Percentiles rank a stretch among this genome's conserved stretches.
Evolutionary conservation across 352 stramenopile species (phyloP).

Genomic region (Phytophthora chlamydospora): DNA sequence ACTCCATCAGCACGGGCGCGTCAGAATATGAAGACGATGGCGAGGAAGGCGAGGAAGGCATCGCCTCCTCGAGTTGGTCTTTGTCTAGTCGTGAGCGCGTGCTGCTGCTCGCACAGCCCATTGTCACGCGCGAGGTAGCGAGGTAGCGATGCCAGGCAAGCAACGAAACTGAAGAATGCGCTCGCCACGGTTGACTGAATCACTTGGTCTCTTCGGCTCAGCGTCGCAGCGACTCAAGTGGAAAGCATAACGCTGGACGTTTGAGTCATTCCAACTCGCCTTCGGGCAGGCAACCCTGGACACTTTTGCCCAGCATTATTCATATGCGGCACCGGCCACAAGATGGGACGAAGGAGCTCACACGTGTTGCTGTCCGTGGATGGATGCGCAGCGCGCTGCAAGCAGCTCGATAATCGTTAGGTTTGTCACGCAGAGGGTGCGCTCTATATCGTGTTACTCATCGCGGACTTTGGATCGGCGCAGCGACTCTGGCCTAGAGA

Average conservation of each 20-base stretch:
- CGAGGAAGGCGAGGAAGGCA: slow-evolving; percentile 21
- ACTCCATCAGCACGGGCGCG: slow-evolving; percentile 30
- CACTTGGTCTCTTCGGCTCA: not conserved
- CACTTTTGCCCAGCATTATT: slow-evolving; percentile 11
- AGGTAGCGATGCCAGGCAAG: slow-evolving; percentile 2
- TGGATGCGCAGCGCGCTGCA: not conserved
- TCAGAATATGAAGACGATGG: slow-evolving; percentile 32
- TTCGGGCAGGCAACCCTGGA: slow-evolving; percentile 18
- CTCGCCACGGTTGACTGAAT: not conserved
- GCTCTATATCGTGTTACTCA: slow-evolving; percentile 36
- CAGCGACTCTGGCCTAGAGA: slow-evolving; percentile 7
- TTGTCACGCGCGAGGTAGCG: slow-evolving; percentile 10
- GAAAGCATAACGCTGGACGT: slow-evolving; percentile 22
- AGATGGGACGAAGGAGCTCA: slow-evolving; percentile 13
- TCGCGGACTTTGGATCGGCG: slow-evolving; percentile 10
- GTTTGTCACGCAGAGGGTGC: slow-evolving; percentile 3
- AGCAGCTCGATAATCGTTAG: not conserved
- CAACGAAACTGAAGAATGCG: slow-evolving; percentile 7
- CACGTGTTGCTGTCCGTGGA: slow-evolving; percentile 1
- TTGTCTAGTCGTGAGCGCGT: slow-evolving; percentile 31
- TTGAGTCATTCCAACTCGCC: slow-evolving; percentile 22
- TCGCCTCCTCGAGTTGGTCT: slow-evolving; percentile 30
- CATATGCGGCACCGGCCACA: slow-evolving; percentile 12
- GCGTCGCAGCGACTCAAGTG: slow-evolving; percentile 2
- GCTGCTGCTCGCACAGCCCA: slow-evolving; percentile 40